phyloP scores from a whole-genome alignment of 371 early-diverging fungal genomes.

The Mucor irregularis region DNA sequence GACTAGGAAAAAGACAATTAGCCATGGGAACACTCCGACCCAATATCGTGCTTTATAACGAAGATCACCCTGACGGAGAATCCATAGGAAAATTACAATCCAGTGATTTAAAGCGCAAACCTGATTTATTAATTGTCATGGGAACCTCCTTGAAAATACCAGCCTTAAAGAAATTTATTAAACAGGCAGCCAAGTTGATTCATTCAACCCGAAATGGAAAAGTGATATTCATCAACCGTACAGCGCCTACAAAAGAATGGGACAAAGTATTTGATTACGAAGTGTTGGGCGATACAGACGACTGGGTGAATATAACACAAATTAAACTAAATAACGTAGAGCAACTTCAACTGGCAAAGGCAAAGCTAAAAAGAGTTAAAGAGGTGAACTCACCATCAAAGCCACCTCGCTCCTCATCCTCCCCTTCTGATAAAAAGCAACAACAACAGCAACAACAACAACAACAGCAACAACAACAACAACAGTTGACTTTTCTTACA shows the following conservation, averaged over 20 bases:
- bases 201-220: slow-evolving; percentile 33
- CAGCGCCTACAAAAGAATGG: slow-evolving; percentile 76
- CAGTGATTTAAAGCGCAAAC: slow-evolving; percentile 67
- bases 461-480: no score
- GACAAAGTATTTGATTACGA: slow-evolving; percentile 88
- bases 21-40: slow-evolving; percentile 90
- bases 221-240: slow-evolving; percentile 63
- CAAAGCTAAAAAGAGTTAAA: neutral
- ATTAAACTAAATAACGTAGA: slow-evolving; percentile 2
- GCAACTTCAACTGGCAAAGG: neutral
- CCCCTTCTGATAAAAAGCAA: neutral
- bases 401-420: neutral
- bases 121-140: slow-evolving; percentile 95
- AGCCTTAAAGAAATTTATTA: slow-evolving; percentile 89
- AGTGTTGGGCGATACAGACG: slow-evolving; percentile 80
- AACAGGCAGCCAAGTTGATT: slow-evolving; percentile 71
- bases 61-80: slow-evolving; percentile 90
- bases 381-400: no score
- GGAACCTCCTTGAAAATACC: slow-evolving; percentile 97
- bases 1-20: slow-evolving; percentile 71
- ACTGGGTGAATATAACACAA: slow-evolving; percentile 50
- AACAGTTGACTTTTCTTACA: no score
- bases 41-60: slow-evolving; percentile 96
- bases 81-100: slow-evolving; percentile 71
- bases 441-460: neutral